Evolutionary conservation across 768 basidiomycete species (phyloP).

Genomic region (Tricholoma furcatifolium): DNA sequence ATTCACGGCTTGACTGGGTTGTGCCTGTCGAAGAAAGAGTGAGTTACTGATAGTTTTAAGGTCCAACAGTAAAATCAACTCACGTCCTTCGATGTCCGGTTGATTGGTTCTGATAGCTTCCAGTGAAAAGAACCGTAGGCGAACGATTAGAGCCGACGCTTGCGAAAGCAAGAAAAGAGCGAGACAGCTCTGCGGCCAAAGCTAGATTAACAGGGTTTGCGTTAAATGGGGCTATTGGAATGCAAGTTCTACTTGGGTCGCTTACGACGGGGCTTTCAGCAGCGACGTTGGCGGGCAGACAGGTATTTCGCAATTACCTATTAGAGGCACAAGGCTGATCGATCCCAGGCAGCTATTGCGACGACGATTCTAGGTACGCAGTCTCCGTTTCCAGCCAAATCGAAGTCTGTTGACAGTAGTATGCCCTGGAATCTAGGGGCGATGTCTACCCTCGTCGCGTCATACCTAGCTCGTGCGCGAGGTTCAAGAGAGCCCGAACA

Average conservation of each 20-base stretch:
- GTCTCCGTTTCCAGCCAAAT: neutral
- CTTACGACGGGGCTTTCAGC: constrained; percentile 68
- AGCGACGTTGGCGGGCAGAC: constrained; percentile 33
- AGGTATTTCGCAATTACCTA: constrained; percentile 33
- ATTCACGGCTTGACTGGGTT: constrained; percentile 39
- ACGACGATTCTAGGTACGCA: constrained; percentile 38
- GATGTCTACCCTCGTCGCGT: constrained; percentile 65
- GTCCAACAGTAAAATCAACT: neutral
- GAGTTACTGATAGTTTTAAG: neutral
- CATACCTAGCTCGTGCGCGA: constrained; percentile 69
- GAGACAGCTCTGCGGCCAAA: constrained; percentile 44
- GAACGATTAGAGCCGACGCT: constrained; percentile 60
- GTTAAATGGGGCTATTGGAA: constrained; percentile 51
- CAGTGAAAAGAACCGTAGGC: constrained; percentile 36
- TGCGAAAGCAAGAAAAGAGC: constrained; percentile 41
- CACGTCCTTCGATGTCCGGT: neutral
- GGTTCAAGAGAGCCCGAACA: constrained; percentile 71
- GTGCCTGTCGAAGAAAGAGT: constrained; percentile 26
- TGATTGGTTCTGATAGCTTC: constrained; percentile 1
- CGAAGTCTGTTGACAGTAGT: neutral
- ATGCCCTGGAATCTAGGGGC: constrained; percentile 54
- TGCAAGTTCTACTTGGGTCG: constrained; percentile 66
- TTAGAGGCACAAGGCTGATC: neutral
- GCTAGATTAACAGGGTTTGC: constrained; percentile 39
- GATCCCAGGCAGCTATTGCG: constrained; percentile 30